These are phyloP conservation scores for Xylariaceae sp. DNA, from an alignment of 2,329 filamentous ascomycete species.

Conservation along the genomic window DNA sequence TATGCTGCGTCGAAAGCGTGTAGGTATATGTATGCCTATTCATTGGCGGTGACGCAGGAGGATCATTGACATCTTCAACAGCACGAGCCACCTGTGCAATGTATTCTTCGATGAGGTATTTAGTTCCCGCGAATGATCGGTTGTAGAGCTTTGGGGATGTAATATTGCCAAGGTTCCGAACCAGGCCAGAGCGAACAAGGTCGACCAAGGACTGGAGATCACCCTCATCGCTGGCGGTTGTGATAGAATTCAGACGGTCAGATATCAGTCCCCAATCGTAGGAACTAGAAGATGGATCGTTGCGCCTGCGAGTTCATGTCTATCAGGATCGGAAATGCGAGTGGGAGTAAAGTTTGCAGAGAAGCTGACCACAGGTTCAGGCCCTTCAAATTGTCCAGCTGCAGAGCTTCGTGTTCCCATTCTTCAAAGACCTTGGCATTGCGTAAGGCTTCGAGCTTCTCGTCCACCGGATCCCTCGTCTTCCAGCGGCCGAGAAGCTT, in stretches of 20 bases:
- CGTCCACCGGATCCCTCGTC: constrained; percentile 58
- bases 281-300: constrained; percentile 72
- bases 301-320: constrained; percentile 53
- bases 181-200: constrained; percentile 70
- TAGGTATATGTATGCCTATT: constrained; percentile 18
- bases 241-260: constrained; percentile 67
- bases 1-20: constrained; percentile 65
- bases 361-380: constrained; percentile 69
- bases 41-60: constrained; percentile 13
- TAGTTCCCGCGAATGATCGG: constrained; percentile 81
- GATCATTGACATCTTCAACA: constrained; percentile 66
- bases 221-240: constrained; percentile 62
- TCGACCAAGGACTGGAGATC: constrained; percentile 74
- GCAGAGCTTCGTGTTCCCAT: constrained; percentile 79
- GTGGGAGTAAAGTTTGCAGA: neutral
- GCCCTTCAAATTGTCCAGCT: constrained; percentile 76
- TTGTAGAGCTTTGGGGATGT: constrained; percentile 78
- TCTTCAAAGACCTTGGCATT: constrained; percentile 72
- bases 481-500: constrained; percentile 65
- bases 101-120: constrained; percentile 87
- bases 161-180: constrained; percentile 90
- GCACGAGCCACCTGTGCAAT: constrained; percentile 78
- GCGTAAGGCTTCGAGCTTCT: constrained; percentile 61
- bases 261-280: constrained; percentile 86
- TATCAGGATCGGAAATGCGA: constrained; percentile 7